Evolutionary conservation across 1,139 yeast genomes (phyloP), one percentile per base, ranked within the genome.

Genomic region (Zygotorulaspora mrakii): DNA sequence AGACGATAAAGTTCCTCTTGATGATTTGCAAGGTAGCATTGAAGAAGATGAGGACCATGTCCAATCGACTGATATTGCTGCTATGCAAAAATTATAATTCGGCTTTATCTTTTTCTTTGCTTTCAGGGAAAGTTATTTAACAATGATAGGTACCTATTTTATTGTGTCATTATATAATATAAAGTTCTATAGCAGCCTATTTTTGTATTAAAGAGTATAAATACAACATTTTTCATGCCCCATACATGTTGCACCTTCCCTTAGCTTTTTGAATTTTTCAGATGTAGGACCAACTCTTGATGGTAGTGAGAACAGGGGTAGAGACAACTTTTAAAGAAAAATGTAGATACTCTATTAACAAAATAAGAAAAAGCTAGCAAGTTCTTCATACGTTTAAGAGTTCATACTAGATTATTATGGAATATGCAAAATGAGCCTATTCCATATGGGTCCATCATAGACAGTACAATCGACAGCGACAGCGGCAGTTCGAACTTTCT

Each of bases 1-100:
- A 79, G 99, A 91, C 72, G 95, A 79, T 58, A 82, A 82, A 79
- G 96, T 91, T 56, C 86, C 96, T 52, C 66, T 88, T 62, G 95
- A 84, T 59, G 96, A 85, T 45, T 82, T 94, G 67, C 95, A 89
- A 75, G 76, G 70, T 55, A 56, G 57, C 45, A 82, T 91, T 62
- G 96, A 87, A 76, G 97, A 82, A 65, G 94, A 84, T 69, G 98
- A 91, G 79, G 99, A 91, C 76, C 94, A 88, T 75, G 96, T 91
- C 65, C 99, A 91, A 81, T 89, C 97, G 59, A 82, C 95, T 54
- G 97, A 89, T 72, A 70, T 89, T 70, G 96, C 94, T 73, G 97
- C 97, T 72, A 89, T 89, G 96, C 86, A 77, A 74, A 89, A 89
- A 77, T 79, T 89, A 74, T 89, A 87, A 32, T 23, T 16, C 13